A percentile compares a stretch with the other conserved stretches of the same genome.
phyloP scores from a whole-genome alignment of 2,329 filamentous ascomycete species.

The Pseudofabraea citricarpa region DNA sequence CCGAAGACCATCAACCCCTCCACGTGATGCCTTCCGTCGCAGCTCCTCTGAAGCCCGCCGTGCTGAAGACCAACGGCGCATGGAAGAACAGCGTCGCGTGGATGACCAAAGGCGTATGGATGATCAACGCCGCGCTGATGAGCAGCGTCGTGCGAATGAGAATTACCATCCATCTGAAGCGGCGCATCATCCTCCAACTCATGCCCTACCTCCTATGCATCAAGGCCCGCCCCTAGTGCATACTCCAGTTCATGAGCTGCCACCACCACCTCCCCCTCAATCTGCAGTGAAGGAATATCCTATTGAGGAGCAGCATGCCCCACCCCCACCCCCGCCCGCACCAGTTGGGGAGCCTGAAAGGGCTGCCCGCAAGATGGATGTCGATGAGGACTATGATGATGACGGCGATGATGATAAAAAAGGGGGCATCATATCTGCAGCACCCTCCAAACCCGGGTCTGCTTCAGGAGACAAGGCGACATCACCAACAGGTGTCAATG shows the following conservation, averaged over 20 bases:
- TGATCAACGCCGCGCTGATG: conserved; percentile 52
- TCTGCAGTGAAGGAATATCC: conserved; percentile 43
- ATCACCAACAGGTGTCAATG: conserved; percentile 37
- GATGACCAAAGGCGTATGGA: conserved; percentile 63
- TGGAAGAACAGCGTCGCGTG: conserved; percentile 54
- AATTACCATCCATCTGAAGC: conserved; percentile 90
- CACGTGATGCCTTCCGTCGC: conserved; percentile 64
- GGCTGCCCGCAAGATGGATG: conserved; percentile 90
- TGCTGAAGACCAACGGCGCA: conserved; percentile 58
- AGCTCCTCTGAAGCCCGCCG: conserved; percentile 71
- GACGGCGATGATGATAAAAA: conserved; percentile 84
- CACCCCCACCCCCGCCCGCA: conserved; percentile 38
- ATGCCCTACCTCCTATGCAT: conserved; percentile 60
- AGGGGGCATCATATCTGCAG: conserved; percentile 39
- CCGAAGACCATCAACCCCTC: conserved; percentile 73
- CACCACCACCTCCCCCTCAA: conserved; percentile 34
- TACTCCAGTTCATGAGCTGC: conserved; percentile 36
- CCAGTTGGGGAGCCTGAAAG: conserved; percentile 68
- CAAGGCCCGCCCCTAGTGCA: conserved; percentile 47
- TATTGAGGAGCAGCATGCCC: conserved; percentile 45
- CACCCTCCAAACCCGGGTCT: conserved; percentile 39
- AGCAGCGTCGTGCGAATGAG: conserved; percentile 67
- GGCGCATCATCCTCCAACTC: conserved; percentile 73
- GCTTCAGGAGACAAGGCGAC: conserved; percentile 44
- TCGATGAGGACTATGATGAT: conserved; percentile 97